Conservation (phyloP, 2,329 filamentous ascomycete genomes). For the Fusarium kyushuense region DNA sequence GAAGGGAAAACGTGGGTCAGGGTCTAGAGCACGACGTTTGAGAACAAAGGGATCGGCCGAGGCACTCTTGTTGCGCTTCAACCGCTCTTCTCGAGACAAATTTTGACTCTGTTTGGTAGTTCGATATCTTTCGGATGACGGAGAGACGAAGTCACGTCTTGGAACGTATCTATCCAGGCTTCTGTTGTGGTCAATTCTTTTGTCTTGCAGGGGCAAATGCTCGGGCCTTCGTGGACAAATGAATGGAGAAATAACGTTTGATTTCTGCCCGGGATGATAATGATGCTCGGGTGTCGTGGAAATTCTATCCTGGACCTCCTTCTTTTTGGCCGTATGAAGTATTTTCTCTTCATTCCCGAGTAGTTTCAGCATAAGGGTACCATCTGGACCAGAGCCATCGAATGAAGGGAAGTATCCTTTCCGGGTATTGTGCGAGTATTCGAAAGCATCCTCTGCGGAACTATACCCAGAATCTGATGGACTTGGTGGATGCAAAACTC, state of each 20-base stretch:
- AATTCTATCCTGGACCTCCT: neutral
- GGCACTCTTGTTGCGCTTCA: conserved; percentile 58
- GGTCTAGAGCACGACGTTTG: conserved; percentile 42
- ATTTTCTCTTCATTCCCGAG: conserved; percentile 13
- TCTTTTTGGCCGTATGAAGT: neutral
- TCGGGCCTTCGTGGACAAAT: conserved; percentile 15
- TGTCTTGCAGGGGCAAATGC: conserved; percentile 9
- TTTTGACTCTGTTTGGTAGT: conserved; percentile 58
- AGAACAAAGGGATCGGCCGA: conserved; percentile 58
- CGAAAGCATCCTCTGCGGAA: conserved; percentile 42
- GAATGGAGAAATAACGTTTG: conserved; percentile 30
- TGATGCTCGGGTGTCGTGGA: conserved; percentile 10
- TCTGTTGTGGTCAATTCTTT: conserved; percentile 16
- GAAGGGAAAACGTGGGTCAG: conserved; percentile 27
- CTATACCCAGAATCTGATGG: conserved; percentile 50
- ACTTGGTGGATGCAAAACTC: conserved; percentile 24
- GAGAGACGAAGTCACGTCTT: conserved; percentile 52
- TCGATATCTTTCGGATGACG: conserved; percentile 59
- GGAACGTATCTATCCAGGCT: conserved; percentile 65
- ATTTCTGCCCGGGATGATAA: neutral
- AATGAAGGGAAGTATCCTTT: conserved; percentile 19
- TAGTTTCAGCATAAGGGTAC: neutral
- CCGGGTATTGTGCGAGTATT: conserved; percentile 6
- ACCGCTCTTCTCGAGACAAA: conserved; percentile 58
- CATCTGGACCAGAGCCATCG: conserved; percentile 37